A percentile compares a stretch with the other conserved stretches of the same genome.
Conservation (phyloP, 2,329 filamentous ascomycete species). For the Madurella fahalii region DNA sequence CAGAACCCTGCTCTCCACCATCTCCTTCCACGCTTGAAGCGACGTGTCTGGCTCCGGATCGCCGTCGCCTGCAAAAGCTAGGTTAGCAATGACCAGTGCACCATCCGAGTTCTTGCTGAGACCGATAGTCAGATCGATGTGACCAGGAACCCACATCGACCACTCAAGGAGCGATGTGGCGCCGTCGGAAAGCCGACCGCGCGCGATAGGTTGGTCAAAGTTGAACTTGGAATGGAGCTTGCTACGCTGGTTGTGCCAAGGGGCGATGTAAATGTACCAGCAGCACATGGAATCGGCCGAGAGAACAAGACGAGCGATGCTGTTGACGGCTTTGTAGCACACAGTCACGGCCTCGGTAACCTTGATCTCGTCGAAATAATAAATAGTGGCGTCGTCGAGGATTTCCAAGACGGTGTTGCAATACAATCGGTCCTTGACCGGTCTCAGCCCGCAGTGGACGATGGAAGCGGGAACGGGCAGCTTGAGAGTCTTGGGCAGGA, state of each 20-base stretch:
- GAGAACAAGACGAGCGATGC: conserved; percentile 18
- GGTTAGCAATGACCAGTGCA: background rate
- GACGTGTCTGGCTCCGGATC: background rate
- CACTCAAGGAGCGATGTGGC: background rate
- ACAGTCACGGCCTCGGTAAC: conserved; percentile 18
- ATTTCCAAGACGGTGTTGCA: background rate
- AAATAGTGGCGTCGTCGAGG: background rate
- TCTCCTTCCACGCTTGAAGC: conserved; percentile 7
- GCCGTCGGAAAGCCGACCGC: conserved; percentile 5
- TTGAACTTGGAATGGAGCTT: conserved; percentile 7
- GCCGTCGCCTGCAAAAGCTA: background rate
- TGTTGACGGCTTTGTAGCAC: conserved; percentile 15
- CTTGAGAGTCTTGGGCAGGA: background rate
- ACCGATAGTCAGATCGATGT: background rate
- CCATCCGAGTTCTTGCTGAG: background rate
- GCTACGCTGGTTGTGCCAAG: background rate
- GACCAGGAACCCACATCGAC: conserved; percentile 15
- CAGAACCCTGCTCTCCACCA: conserved; percentile 1
- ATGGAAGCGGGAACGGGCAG: background rate
- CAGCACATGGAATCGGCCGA: background rate
- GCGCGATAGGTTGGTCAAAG: conserved; percentile 10
- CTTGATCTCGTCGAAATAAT: conserved; percentile 19
- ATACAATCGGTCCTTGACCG: background rate
- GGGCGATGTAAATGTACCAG: conserved; percentile 20
- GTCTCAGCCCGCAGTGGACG: background rate